phyloP scores from a whole-genome alignment of 306 rosid genomes.

The Fagus crenata region DNA sequence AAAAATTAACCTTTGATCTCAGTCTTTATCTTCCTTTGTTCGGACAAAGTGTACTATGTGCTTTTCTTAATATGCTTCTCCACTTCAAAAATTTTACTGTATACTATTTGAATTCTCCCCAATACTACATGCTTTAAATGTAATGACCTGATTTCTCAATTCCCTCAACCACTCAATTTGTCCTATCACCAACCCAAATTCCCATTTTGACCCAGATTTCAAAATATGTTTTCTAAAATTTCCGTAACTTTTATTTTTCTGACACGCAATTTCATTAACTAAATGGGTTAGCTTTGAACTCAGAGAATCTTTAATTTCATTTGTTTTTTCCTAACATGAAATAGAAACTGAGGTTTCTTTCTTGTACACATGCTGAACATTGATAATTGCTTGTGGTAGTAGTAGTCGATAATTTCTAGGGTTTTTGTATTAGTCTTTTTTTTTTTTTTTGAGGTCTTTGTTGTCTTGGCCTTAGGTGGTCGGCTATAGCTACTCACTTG shows the following conservation, averaged over 20 bases:
- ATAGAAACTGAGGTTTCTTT: neutral
- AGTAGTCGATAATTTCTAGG: slow-evolving; percentile 36
- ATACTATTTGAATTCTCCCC: slow-evolving; percentile 2
- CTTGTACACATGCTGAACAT: neutral
- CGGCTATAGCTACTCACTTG: slow-evolving; percentile 99
- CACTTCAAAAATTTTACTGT: neutral
- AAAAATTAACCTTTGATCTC: neutral
- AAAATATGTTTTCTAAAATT: slow-evolving; percentile 38
- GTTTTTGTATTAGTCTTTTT: slow-evolving; percentile 22
- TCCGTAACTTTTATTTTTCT: slow-evolving; percentile 30
- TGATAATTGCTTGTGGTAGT: neutral
- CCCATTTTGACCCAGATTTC: neutral
- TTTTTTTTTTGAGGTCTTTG: slow-evolving; percentile 19
- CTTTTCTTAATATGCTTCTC: neutral
- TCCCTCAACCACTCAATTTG: slow-evolving; percentile 35
- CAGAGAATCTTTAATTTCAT: slow-evolving; percentile 17
- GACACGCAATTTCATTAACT: slow-evolving; percentile 35
- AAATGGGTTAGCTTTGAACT: slow-evolving; percentile 34
- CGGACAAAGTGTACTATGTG: neutral
- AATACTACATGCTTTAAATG: slow-evolving; percentile 49
- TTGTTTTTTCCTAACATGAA: slow-evolving; percentile 2
- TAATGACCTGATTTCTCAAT: slow-evolving; percentile 42
- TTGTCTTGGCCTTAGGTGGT: slow-evolving; percentile 67
- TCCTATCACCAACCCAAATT: slow-evolving; percentile 32
- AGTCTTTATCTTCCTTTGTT: neutral